Conservation (phyloP, 805 yeast genomes). For the Saccharomycopsis synnaedendra region DNA sequence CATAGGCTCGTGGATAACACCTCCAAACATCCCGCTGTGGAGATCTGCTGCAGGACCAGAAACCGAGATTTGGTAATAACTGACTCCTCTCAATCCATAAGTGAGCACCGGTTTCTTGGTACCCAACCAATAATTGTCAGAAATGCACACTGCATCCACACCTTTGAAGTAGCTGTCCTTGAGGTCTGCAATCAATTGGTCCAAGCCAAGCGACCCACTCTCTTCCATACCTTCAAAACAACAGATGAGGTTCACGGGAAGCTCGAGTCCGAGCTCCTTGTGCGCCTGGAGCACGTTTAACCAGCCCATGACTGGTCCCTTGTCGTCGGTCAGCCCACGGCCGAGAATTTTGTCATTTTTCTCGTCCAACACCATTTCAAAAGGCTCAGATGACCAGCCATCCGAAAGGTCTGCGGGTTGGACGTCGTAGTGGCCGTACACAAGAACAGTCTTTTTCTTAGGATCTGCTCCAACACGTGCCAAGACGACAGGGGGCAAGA, state of each 20-base stretch:
- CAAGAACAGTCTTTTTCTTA: conserved; percentile 72
- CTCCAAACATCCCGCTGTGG: conserved; percentile 97
- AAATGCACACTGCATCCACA: conserved; percentile 90
- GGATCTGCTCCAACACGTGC: conserved; percentile 81
- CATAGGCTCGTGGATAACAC: conserved; percentile 95
- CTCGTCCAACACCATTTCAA: conserved; percentile 50
- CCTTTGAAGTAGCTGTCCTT: conserved; percentile 71
- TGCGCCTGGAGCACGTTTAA: conserved; percentile 88
- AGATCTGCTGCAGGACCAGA: conserved; percentile 94
- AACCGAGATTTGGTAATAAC: conserved; percentile 75
- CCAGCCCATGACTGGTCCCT: conserved; percentile 98
- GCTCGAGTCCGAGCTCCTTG: conserved; percentile 66
- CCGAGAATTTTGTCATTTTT: conserved; percentile 68
- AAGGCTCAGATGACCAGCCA: conserved; percentile 95
- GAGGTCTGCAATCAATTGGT: conserved; percentile 68
- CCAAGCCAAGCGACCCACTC: conserved; percentile 89
- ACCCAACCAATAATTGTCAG: conserved; percentile 98
- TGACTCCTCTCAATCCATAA: conserved; percentile 94
- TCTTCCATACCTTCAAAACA: conserved; percentile 99
- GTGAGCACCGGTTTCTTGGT: conserved; percentile 94
- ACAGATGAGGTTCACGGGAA: conserved; percentile 86
- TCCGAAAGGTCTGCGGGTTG: conserved; percentile 91
- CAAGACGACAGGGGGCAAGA: conserved; percentile 90
- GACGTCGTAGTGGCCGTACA: conserved; percentile 97
- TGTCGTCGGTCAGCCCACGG: conserved; percentile 95